phyloP scores from a whole-genome alignment of 805 yeast species.

The Wickerhamomyces bisporus region DNA sequence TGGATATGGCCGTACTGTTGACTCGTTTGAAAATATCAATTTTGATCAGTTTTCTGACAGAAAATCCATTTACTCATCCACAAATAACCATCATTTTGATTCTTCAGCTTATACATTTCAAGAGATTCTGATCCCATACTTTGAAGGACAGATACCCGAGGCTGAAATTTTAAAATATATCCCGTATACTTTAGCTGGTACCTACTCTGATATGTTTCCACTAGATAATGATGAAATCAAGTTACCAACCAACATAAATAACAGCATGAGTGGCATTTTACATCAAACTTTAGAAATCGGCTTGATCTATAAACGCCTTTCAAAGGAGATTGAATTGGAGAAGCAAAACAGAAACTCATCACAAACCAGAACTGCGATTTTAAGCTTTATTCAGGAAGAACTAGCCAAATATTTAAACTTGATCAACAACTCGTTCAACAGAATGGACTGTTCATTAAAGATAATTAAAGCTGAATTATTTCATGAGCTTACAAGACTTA shows the following conservation, averaged over 20 bases:
- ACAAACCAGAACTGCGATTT: slow-evolving; percentile 59
- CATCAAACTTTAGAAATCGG: slow-evolving; percentile 67
- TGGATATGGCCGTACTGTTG: slow-evolving; percentile 23
- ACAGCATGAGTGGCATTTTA: slow-evolving; percentile 51
- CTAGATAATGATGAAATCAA: slow-evolving; percentile 29
- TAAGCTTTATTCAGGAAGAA: slow-evolving; percentile 39
- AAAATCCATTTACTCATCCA: slow-evolving; percentile 29
- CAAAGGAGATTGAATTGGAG: slow-evolving; percentile 23
- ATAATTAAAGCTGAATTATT: slow-evolving; percentile 32
- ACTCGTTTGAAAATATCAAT: slow-evolving; percentile 32
- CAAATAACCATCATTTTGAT: slow-evolving; percentile 5
- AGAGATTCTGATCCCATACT: slow-evolving; percentile 29
- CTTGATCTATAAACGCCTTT: slow-evolving; percentile 50
- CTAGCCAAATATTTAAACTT: slow-evolving; percentile 38
- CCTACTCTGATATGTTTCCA: slow-evolving; percentile 53
- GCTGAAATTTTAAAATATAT: slow-evolving; percentile 40
- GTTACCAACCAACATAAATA: slow-evolving; percentile 50
- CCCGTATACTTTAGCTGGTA: slow-evolving; percentile 54
- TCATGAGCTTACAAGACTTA: slow-evolving; percentile 49
- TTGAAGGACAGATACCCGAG: slow-evolving; percentile 31
- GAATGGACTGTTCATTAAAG: slow-evolving; percentile 26
- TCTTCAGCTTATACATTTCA: slow-evolving; percentile 21
- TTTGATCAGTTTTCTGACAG: slow-evolving; percentile 33
- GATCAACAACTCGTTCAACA: slow-evolving; percentile 40
- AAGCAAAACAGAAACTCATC: slow-evolving; percentile 31